These are phyloP conservation scores for Exophiala lecanii-corni DNA, from an alignment of 2,329 filamentous ascomycete genomes.

Conservation along the genomic window DNA sequence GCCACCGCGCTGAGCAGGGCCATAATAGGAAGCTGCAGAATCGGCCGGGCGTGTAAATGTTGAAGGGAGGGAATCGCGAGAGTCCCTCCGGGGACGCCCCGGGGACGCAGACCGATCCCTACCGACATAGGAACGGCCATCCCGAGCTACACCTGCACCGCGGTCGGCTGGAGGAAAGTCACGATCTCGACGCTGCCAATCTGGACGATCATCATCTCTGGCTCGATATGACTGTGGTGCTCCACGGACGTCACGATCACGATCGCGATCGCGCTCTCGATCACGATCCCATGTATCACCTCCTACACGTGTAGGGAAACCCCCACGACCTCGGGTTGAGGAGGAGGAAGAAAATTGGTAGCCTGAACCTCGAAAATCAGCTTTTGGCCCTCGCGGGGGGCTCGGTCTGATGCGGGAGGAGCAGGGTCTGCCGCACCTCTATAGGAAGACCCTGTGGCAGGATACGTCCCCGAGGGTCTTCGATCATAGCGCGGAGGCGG, in stretches of 20 bases:
- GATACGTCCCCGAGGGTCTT: conserved; percentile 61
- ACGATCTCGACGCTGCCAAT: conserved; percentile 45
- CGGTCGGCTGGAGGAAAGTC: conserved; percentile 42
- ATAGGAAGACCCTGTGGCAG: conserved; percentile 49
- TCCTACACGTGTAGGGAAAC: conserved; percentile 50
- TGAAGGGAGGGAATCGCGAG: conserved; percentile 39
- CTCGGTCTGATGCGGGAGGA: conserved; percentile 56
- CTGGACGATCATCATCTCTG: conserved; percentile 33
- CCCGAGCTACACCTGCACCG: conserved; percentile 28
- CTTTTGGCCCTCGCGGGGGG: conserved; percentile 81
- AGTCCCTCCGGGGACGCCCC: conserved; percentile 40
- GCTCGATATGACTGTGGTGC: conserved; percentile 38
- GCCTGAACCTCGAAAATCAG: conserved; percentile 57
- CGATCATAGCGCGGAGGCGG: conserved; percentile 66
- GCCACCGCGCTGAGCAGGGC: conserved; percentile 34
- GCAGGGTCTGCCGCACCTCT: conserved; percentile 54
- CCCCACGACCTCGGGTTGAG: conserved; percentile 46
- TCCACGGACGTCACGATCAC: conserved; percentile 38
- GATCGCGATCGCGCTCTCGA: conserved; percentile 39
- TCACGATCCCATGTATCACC: conserved; percentile 50
- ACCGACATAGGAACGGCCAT: conserved; percentile 41
- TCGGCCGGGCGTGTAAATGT: conserved; percentile 35
- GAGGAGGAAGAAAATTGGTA: conserved; percentile 25
- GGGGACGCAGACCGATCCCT: conserved; percentile 44
- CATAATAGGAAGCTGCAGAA: conserved; percentile 32